These are phyloP conservation scores for Tricholomella constricta DNA, from an alignment of 768 basidiomycete genomes.

Conservation along the genomic window DNA sequence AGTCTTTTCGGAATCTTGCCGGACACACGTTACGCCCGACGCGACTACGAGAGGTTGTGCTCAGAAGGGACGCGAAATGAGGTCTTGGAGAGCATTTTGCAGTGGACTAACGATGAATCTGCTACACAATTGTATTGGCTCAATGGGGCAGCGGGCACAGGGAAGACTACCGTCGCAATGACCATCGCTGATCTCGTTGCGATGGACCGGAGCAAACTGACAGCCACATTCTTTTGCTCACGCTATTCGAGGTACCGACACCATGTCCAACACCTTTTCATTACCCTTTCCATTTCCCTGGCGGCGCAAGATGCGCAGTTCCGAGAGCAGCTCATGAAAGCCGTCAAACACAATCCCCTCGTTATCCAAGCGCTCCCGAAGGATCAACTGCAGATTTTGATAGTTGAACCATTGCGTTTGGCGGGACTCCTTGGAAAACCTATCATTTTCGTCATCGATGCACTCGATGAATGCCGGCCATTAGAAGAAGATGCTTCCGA, in stretches of 20 bases:
- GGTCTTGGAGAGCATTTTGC: conserved; percentile 13
- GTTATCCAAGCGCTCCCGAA: conserved; percentile 1
- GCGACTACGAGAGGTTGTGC: conserved; percentile 13
- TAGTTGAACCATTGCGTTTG: conserved; percentile 12
- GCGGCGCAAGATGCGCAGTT: conserved; percentile 9
- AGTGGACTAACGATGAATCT: conserved; percentile 13
- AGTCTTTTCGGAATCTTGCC: conserved; percentile 10
- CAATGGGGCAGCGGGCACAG: conserved; percentile 23
- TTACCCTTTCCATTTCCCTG: conserved; percentile 15
- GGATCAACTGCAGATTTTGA: conserved; percentile 16
- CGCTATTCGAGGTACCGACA: conserved; percentile 13
- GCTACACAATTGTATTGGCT: conserved; percentile 20
- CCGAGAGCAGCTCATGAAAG: conserved; percentile 10
- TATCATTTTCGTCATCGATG: conserved; percentile 23
- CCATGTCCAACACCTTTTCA: conserved; percentile 15
- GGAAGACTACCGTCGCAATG: conserved; percentile 22
- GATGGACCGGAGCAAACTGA: conserved; percentile 15
- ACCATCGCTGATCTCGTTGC: conserved; percentile 16
- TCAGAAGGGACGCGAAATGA: conserved; percentile 16
- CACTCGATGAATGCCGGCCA: conserved; percentile 22
- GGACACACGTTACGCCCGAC: conserved; percentile 15
- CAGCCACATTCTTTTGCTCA: conserved; percentile 25
- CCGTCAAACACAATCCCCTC: conserved; percentile 6
- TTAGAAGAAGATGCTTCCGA: conserved; percentile 9
- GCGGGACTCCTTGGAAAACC: conserved; percentile 8